Percentiles rank a stretch among this genome's conserved stretches.
Conservation (phyloP, 768 basidiomycete genomes). For the Bullera alba region DNA sequence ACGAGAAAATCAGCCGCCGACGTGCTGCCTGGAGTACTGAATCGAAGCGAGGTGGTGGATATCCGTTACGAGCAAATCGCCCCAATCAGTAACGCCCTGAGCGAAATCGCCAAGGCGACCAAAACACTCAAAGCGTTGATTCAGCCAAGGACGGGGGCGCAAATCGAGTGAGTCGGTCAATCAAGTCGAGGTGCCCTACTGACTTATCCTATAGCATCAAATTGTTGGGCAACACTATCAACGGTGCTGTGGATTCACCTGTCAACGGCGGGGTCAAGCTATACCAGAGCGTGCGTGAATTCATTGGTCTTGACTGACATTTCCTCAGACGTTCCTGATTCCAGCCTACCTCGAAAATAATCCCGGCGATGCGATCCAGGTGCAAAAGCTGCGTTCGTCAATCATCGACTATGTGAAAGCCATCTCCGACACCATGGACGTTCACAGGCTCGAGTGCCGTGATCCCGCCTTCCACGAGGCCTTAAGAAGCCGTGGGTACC, state of each 20-base stretch:
- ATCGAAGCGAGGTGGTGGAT: conserved; percentile 75
- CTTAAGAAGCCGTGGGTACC: conserved; percentile 53
- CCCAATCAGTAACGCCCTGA: conserved; percentile 73
- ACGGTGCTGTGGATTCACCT: conserved; percentile 77
- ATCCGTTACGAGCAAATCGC: conserved; percentile 68
- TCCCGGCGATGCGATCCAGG: conserved; percentile 62
- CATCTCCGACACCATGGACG: conserved; percentile 72
- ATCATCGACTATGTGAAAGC: conserved; percentile 62
- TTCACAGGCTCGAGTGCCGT: conserved; percentile 79
- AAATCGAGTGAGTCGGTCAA: conserved; percentile 18
- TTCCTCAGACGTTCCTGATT: not conserved
- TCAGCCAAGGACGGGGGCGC: conserved; percentile 6
- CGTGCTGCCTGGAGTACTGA: conserved; percentile 67
- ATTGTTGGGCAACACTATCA: conserved; percentile 74
- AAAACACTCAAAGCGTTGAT: conserved; percentile 40
- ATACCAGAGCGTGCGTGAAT: conserved; percentile 54
- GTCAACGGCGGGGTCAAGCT: conserved; percentile 66
- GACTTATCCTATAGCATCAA: conserved; percentile 54
- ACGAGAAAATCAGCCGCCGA: conserved; percentile 21
- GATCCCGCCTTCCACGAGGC: conserved; percentile 91
- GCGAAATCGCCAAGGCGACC: conserved; percentile 72
- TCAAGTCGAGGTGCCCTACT: not conserved
- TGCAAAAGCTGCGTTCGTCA: conserved; percentile 64
- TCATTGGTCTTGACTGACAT: not conserved
- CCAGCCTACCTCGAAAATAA: conserved; percentile 56